Evolutionary conservation across 73 alveolate species (phyloP).

Genomic region (Paramecium tetraurelia): DNA sequence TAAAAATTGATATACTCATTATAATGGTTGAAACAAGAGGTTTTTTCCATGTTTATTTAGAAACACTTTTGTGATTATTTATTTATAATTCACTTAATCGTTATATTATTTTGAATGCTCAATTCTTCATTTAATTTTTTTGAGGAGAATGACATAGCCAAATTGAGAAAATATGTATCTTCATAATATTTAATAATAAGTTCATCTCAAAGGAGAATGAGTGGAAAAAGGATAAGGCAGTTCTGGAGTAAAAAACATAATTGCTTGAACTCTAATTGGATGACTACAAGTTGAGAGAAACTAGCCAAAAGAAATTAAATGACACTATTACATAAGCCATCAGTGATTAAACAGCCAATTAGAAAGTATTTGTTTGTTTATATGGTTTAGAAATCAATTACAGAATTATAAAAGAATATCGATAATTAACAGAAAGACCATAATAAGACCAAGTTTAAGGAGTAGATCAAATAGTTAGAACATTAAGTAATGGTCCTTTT

Average conservation of each 20-base stretch:
- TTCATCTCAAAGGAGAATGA: not conserved
- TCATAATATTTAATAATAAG: not conserved
- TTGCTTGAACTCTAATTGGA: slow-evolving; percentile 25
- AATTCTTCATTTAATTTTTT: slow-evolving; percentile 6
- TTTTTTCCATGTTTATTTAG: not conserved
- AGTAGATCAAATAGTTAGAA: not conserved
- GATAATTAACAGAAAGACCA: slow-evolving; percentile 22
- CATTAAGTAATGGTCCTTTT: not conserved
- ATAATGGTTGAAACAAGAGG: not conserved
- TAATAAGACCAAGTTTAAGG: not conserved
- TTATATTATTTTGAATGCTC: not conserved
- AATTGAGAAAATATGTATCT: not conserved
- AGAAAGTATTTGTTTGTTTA: not conserved
- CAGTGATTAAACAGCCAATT: not conserved
- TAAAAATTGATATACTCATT: not conserved
- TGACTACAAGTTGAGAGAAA: slow-evolving; percentile 8
- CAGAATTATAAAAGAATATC: not conserved
- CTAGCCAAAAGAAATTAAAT: not conserved
- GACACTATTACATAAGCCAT: slow-evolving; percentile 13
- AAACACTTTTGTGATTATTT: not conserved
- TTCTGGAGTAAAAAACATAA: not conserved
- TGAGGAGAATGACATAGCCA: not conserved
- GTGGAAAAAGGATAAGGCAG: slow-evolving; percentile 32
- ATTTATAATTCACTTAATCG: slow-evolving; percentile 11
- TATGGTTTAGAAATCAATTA: not conserved